Percentiles rank a stretch among this genome's conserved stretches.
These are phyloP conservation scores for Penicillium digitatum DNA, from an alignment of 2,329 filamentous ascomycete genomes.

Conservation along the genomic window DNA sequence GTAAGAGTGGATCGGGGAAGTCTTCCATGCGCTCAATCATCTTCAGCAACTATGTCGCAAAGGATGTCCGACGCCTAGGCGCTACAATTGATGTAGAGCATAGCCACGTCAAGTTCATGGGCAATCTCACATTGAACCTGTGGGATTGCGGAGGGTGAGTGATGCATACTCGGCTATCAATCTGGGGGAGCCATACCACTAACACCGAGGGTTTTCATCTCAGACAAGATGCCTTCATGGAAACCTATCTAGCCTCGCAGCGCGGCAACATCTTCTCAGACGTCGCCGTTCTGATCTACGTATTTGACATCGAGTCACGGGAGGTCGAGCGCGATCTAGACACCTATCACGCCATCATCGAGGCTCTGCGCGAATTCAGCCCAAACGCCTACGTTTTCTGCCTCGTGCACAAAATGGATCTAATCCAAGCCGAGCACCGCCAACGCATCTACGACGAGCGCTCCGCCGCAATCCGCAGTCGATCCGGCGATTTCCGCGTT, in stretches of 20 bases:
- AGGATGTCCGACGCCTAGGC: slow-evolving; percentile 86
- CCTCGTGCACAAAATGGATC: slow-evolving; percentile 97
- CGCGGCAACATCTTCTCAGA: slow-evolving; percentile 94
- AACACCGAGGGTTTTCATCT: neutral
- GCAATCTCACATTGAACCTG: slow-evolving; percentile 91
- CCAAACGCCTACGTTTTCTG: slow-evolving; percentile 81
- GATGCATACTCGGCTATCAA: neutral
- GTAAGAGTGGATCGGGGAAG: slow-evolving; percentile 95
- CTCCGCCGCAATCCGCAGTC: slow-evolving; percentile 69
- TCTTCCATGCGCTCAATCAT: slow-evolving; percentile 98
- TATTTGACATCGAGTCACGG: slow-evolving; percentile 96
- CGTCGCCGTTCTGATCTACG: slow-evolving; percentile 95
- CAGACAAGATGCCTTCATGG: slow-evolving; percentile 96
- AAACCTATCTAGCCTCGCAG: slow-evolving; percentile 95
- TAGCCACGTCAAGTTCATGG: slow-evolving; percentile 97
- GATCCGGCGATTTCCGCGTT: slow-evolving; percentile 68
- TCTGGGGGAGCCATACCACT: neutral
- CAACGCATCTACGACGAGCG: slow-evolving; percentile 81
- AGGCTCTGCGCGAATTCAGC: slow-evolving; percentile 82
- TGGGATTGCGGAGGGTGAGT: slow-evolving; percentile 93
- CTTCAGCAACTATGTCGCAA: slow-evolving; percentile 97
- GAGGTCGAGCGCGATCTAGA: slow-evolving; percentile 91
- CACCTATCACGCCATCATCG: slow-evolving; percentile 86
- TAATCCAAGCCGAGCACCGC: slow-evolving; percentile 76
- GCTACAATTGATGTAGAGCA: slow-evolving; percentile 98